These are phyloP conservation scores for Hymenoscyphus scutula DNA, from an alignment of 2,329 filamentous ascomycete genomes.

Conservation along the genomic window DNA sequence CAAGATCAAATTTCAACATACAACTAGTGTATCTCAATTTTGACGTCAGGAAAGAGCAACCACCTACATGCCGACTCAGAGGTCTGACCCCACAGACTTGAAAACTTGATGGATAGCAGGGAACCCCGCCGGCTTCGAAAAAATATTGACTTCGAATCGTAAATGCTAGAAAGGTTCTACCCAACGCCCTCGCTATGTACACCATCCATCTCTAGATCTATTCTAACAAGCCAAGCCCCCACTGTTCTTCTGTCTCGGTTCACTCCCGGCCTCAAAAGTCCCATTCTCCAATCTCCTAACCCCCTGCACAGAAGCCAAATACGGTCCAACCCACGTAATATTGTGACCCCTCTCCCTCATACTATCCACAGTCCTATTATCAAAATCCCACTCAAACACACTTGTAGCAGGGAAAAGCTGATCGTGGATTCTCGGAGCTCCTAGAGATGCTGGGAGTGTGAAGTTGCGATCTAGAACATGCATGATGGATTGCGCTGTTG, in stretches of 20 bases:
- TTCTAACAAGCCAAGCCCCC: constrained; percentile 47
- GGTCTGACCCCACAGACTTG: too few species aligned
- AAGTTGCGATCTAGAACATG: constrained; percentile 65
- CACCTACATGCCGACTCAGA: too few species aligned
- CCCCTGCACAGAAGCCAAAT: constrained; percentile 68
- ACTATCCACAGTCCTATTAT: constrained; percentile 61
- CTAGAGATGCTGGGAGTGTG: constrained; percentile 60
- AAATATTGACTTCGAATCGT: too few species aligned
- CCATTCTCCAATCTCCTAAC: constrained; percentile 61
- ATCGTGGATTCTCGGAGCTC: constrained; percentile 71
- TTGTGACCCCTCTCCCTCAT: constrained; percentile 67
- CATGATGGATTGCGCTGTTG: constrained; percentile 72
- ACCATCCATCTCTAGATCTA: not conserved
- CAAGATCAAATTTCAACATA: too few species aligned
- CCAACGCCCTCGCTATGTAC: too few species aligned
- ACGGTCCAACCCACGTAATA: constrained; percentile 64
- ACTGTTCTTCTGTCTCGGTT: constrained; percentile 71
- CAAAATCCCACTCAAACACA: constrained; percentile 66
- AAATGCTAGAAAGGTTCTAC: too few species aligned
- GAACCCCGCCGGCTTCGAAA: too few species aligned
- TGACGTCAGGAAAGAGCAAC: too few species aligned
- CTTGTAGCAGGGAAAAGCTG: constrained; percentile 73
- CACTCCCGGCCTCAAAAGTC: constrained; percentile 72
- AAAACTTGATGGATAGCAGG: too few species aligned
- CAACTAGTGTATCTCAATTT: too few species aligned